Evolutionary conservation across 768 basidiomycete species (phyloP).

Genomic region (Daedaleopsis sinensis): DNA sequence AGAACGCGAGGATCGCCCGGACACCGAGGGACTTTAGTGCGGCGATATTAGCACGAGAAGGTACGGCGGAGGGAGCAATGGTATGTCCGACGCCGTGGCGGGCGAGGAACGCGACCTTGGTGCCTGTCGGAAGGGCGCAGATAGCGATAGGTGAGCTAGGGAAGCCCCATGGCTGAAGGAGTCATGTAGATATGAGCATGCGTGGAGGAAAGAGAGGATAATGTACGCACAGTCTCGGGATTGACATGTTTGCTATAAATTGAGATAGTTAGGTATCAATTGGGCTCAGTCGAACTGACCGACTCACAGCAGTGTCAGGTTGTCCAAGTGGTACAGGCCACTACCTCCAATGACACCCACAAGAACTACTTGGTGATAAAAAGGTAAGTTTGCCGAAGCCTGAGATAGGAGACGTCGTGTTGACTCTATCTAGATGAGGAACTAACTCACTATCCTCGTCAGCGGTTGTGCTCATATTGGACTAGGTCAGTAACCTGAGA

Average conservation of each 20-base stretch:
- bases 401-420: too few relatives aligned
- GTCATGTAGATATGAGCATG: background rate
- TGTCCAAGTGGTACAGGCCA: constrained; percentile 91
- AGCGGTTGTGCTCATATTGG: too few relatives aligned
- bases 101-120: constrained; percentile 85
- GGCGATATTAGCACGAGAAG: constrained; percentile 90
- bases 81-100: constrained; percentile 84
- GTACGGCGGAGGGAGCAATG: constrained; percentile 80
- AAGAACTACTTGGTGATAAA: constrained; percentile 49
- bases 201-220: too few relatives aligned
- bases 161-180: constrained; percentile 83
- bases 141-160: constrained; percentile 94
- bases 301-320: constrained; percentile 78
- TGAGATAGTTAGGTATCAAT: background rate
- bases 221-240: constrained; percentile 70
- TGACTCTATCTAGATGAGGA: too few relatives aligned
- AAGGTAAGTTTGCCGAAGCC: too few relatives aligned
- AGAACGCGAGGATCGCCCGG: constrained; percentile 88
- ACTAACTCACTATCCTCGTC: too few relatives aligned
- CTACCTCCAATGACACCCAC: constrained; percentile 92
- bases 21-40: constrained; percentile 93
- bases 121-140: constrained; percentile 80
- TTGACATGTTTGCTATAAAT: constrained; percentile 67
- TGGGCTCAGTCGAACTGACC: background rate
- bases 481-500: too few relatives aligned